Evolutionary conservation across 495 filamentous ascomycete genomes (phyloP).

Genomic region (Copromyces sp.): DNA sequence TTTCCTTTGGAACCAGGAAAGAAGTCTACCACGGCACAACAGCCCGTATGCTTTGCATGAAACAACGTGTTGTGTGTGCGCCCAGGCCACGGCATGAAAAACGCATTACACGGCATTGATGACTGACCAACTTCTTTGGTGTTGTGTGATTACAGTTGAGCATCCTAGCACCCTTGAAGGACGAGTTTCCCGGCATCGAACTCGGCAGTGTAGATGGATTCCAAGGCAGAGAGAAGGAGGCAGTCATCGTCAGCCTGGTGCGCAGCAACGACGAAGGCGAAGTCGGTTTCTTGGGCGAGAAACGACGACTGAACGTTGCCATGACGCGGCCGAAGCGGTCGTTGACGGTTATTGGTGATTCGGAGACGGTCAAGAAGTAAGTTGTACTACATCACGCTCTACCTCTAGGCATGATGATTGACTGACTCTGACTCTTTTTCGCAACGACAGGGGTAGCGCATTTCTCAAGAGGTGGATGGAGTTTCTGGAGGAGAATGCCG

Average conservation of each 20-base stretch:
- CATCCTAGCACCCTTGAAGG: constrained; percentile 67
- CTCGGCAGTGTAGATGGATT: constrained; percentile 94
- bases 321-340: constrained; percentile 92
- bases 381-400: constrained; percentile 21
- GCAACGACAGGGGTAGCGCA: constrained; percentile 50
- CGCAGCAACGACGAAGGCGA: constrained; percentile 78
- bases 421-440: constrained; percentile 10
- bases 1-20: not conserved
- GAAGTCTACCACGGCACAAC: not conserved
- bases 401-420: not conserved
- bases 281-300: constrained; percentile 92
- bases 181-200: constrained; percentile 73
- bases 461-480: constrained; percentile 86
- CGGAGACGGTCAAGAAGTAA: constrained; percentile 78
- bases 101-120: constrained; percentile 6
- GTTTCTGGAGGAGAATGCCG: constrained; percentile 74
- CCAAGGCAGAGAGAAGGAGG: constrained; percentile 95
- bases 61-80: not conserved
- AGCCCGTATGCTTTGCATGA: constrained; percentile 8
- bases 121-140: not conserved
- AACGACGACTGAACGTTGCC: constrained; percentile 84
- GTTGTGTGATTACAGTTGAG: constrained; percentile 42
- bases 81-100: not conserved
- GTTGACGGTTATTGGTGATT: constrained; percentile 84
- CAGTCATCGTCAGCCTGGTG: constrained; percentile 81